Percentiles rank a stretch among this genome's conserved stretches.
These are phyloP conservation scores for Zostera marina DNA, from an alignment of 116 monocot species.

Conservation along the genomic window DNA sequence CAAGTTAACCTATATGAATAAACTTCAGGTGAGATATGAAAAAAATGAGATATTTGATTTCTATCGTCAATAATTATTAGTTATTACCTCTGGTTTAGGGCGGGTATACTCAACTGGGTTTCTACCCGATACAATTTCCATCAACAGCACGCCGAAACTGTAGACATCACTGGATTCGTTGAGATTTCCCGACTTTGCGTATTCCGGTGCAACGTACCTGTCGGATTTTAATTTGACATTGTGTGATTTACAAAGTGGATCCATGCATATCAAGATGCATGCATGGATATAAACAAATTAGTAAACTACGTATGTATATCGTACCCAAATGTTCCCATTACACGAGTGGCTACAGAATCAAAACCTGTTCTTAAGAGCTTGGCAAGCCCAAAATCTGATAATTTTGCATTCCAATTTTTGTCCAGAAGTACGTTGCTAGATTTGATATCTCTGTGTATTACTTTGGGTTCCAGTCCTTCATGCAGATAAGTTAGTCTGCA, in stretches of 20 bases:
- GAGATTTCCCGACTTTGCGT: constrained; percentile 81
- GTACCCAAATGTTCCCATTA: constrained; percentile 97
- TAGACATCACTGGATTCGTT: constrained; percentile 78
- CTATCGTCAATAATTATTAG: too few relatives aligned
- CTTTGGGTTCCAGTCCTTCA: constrained; percentile 91
- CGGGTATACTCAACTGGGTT: constrained; percentile 66
- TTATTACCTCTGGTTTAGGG: constrained; percentile 57
- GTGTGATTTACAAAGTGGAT: too few relatives aligned
- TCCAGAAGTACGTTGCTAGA: constrained; percentile 93
- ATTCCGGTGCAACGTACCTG: constrained; percentile 89
- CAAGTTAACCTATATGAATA: constrained; percentile 51
- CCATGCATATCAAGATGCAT: too few relatives aligned
- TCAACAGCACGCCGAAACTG: constrained; percentile 78
- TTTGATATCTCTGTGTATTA: constrained; percentile 86
- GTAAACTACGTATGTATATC: too few relatives aligned
- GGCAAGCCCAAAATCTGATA: constrained; percentile 89
- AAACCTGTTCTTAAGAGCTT: constrained; percentile 69
- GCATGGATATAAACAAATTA: too few relatives aligned
- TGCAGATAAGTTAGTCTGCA: constrained; percentile 81
- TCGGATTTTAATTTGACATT: too few relatives aligned
- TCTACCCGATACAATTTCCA: constrained; percentile 82
- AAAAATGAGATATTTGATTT: too few relatives aligned
- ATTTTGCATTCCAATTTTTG: constrained; percentile 71
- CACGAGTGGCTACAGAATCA: constrained; percentile 72
- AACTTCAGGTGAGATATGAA: too few relatives aligned